Evolutionary conservation across 2,329 filamentous ascomycete genomes (phyloP), one percentile per base, ranked within the genome.

Genomic region (Cryphonectria nitschkei): DNA sequence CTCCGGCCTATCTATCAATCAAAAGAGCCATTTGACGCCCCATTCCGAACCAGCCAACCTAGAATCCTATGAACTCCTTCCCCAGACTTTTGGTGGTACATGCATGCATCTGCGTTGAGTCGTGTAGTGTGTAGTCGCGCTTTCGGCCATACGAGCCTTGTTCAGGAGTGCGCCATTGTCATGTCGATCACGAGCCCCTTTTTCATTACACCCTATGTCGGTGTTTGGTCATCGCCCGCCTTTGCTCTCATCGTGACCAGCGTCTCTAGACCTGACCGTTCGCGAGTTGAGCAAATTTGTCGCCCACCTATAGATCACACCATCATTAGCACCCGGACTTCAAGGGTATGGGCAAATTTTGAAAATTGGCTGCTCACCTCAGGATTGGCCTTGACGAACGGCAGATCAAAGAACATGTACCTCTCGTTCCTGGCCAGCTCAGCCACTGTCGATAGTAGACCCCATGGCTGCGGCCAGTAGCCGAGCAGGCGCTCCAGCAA

Each of bases 391-490:
- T 97, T 97, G 82, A 98, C 93, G 77, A 97, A 98, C 37, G 93
- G 93, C 75, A 97, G 86, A 66, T 96, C 93, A 84, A 97, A 98
- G 85, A 99, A 97, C 78, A 90, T 90, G 81, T 95, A 97, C 78
- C 90, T 93, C 68, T 93, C 91, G 79, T 97, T 98, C 85, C 97
- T 97, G 75, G 97, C 86, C 70, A 99, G 87, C 83, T 98, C 96
- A 74, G 96, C 84, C 73, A 97, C 87, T 50, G 94, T 95, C 73
- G 95, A 91, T 79, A 98, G 91, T 60, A 99, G 84, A 16, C 97
- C 97, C 95, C 95, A 98, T 26, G 97, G 95, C 79, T 98, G 95
- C 67, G 95, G 95, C 83, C 95, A 94, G 80, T 93, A 94, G 32
- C 94, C 92, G 72, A 97, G 89, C 63, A 98, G 85, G 65, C 96